Evolutionary conservation across 352 stramenopile genomes (phyloP).

Genomic region (Pythium sp.): DNA sequence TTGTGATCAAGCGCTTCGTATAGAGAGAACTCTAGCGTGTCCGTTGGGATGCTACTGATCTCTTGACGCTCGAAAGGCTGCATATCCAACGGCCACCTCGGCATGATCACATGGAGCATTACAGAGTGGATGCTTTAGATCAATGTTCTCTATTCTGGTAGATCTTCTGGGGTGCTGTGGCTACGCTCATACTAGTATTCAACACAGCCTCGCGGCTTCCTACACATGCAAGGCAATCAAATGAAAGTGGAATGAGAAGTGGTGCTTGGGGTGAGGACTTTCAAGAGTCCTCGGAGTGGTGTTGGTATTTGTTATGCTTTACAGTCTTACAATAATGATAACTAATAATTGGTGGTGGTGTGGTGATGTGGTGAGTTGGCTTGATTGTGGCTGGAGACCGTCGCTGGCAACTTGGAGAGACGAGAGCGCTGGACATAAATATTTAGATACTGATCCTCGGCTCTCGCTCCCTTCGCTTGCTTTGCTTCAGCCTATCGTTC

Average conservation of each 20-base stretch:
- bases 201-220: background rate
- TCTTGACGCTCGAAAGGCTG: background rate
- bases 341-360: constrained; percentile 3
- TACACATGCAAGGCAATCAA: background rate
- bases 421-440: background rate
- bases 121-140: background rate
- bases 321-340: background rate
- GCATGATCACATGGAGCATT: background rate
- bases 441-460: background rate
- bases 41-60: background rate
- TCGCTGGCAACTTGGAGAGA: background rate
- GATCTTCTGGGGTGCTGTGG: background rate
- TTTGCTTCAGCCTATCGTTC: background rate
- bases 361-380: background rate
- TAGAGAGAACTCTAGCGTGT: background rate
- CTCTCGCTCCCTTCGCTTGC: background rate
- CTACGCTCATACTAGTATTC: too few relatives aligned
- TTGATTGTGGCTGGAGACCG: background rate
- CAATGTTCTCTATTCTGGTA: background rate
- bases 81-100: background rate
- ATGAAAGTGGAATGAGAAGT: background rate
- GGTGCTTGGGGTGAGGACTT: background rate
- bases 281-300: background rate
- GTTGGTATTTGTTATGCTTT: constrained; percentile 2
- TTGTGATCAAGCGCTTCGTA: background rate